phyloP scores from a whole-genome alignment of 176 grass and related monocot species.

The Triticum dicoccoides region DNA sequence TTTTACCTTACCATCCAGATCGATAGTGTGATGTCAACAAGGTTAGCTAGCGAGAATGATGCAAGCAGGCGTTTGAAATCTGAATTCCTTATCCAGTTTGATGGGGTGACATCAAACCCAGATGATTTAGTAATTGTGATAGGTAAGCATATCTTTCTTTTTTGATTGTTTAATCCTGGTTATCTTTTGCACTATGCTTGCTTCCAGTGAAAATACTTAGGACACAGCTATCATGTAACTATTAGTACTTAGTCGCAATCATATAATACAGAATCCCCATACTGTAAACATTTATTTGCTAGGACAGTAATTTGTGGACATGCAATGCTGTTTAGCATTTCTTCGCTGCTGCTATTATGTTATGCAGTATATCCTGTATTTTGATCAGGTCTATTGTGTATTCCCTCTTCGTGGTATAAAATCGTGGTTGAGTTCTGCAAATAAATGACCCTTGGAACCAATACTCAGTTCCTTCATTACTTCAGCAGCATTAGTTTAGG shows the following conservation, averaged over 20 bases:
- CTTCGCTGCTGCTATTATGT: background rate
- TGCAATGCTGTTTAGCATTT: background rate
- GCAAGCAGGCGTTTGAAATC: constrained; percentile 92
- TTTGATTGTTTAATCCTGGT: background rate
- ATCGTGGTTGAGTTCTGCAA: background rate
- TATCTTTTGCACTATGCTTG: constrained; percentile 1
- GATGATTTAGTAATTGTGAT: constrained; percentile 95
- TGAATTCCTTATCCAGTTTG: constrained; percentile 95
- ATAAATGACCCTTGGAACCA: background rate
- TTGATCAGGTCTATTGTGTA: background rate
- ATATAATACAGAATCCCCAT: background rate
- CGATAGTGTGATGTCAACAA: constrained; percentile 92
- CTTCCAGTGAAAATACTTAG: background rate
- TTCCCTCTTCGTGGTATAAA: background rate
- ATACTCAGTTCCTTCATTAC: background rate
- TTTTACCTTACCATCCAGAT: constrained; percentile 60
- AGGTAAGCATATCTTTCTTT: constrained; percentile 47
- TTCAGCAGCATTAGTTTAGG: background rate
- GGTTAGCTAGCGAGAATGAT: constrained; percentile 92
- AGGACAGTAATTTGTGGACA: background rate
- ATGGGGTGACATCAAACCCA: constrained; percentile 82
- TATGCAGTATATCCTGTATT: background rate
- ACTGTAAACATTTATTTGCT: background rate
- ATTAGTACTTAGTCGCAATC: background rate
- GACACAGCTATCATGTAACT: background rate